These are phyloP conservation scores for Candida sp. DNA, from an alignment of 1,139 yeast genomes.

Conservation along the genomic window DNA sequence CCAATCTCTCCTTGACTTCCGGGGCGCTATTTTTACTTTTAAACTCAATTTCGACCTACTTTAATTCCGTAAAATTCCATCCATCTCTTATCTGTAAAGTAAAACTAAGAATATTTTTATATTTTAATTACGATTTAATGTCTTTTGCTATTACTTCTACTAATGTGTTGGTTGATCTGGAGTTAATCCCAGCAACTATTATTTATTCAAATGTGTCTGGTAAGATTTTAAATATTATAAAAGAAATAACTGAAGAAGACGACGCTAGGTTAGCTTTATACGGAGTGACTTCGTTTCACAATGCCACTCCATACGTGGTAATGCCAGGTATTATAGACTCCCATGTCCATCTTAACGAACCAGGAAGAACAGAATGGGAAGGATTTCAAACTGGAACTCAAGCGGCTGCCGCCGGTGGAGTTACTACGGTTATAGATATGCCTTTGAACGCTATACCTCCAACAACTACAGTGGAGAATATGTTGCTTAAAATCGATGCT, in stretches of 20 bases:
- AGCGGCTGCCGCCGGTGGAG: constrained; percentile 94
- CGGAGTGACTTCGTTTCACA: constrained; percentile 42
- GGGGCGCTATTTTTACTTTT: no score
- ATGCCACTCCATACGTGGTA: constrained; percentile 63
- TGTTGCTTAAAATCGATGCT: constrained; percentile 70
- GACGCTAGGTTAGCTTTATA: constrained; percentile 40
- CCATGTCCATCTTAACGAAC: constrained; percentile 92
- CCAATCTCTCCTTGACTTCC: no score
- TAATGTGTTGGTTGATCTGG: constrained; percentile 55
- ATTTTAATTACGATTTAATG: constrained; percentile 24
- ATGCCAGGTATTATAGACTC: constrained; percentile 93
- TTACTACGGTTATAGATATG: constrained; percentile 94
- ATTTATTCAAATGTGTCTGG: constrained; percentile 64
- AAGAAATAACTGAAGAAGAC: constrained; percentile 25
- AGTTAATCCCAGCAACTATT: constrained; percentile 61
- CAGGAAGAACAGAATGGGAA: constrained; percentile 96
- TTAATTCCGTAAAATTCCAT: no score
- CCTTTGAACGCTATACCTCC: constrained; percentile 96
- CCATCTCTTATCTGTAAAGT: no score
- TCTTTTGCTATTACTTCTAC: constrained; percentile 65
- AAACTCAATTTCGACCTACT: no score
- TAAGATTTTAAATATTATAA: constrained; percentile 51
- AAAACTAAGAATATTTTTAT: not conserved
- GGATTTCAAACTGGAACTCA: constrained; percentile 92
- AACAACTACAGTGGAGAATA: constrained; percentile 78